Evolutionary conservation across 345 rosid species (phyloP), one percentile per base, ranked within the genome.

Genomic region (Bruguiera sexangula): DNA sequence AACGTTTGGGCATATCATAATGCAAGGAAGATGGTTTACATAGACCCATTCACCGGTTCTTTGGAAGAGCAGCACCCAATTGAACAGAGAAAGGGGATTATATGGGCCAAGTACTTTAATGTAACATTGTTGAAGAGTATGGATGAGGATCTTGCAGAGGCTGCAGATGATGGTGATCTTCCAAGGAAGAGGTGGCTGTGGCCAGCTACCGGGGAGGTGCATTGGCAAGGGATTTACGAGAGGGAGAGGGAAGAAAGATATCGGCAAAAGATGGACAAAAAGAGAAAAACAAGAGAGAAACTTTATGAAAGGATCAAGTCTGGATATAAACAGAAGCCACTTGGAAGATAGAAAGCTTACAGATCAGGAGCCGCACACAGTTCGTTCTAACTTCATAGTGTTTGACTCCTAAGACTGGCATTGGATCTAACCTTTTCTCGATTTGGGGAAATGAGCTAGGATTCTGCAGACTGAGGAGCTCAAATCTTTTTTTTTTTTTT

Each of bases 111-210:
- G 68, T 95, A 91, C 81, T 92, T 95, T 58, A 82, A 89, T 70
- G 75, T 82, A 62, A 83, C 89, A 37, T 73, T 95, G 65, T 78
- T 95, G 60, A 95, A 95, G 85, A 86, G 84, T 64, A 95, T 95
- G 96, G 99, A 95, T 65, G 99, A 95, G 81, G 99, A 95, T 76
- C 83, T 95, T 19, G 99, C 98, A 8, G 99, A 95, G 88, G 96
- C 99, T 65, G 94, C 97, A n/a, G 97, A 95, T 60, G 99, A 95
- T 69, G 85, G 77, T 3, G 92, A 90, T 77, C 69, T 82, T 76
- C 96, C 92, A 22, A 81, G 88, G 62, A 83, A 87, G 71, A 78
- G 57, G 52, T 95, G 99, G 99, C 54, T 95, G 65, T 95, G 99
- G 99, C 99, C 98, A 8, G 71, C 81, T 66, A 95, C 92, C 0